Base-by-base conservation (phyloP, 768 basidiomycete species). In the Candolleomyces aberdarensis region DNA sequence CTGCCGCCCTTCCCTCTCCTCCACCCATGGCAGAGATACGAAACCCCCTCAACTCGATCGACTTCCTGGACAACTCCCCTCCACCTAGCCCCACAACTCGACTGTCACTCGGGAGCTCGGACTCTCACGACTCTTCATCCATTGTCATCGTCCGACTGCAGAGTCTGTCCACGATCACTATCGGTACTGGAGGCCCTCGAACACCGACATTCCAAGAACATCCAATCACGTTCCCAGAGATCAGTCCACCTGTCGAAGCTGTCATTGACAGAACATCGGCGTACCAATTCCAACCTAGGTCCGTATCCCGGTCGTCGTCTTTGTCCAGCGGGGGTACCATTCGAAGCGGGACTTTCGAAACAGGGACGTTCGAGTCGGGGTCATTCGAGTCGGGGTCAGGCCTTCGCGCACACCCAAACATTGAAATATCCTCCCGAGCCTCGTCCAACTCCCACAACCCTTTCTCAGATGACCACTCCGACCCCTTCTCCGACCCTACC, bases 211-310 rank as follows among this genome's bases (percentile, higher is more conserved):
- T 4, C 52, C 31, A 32, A 8, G 19, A 26, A 15, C 17, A 11
- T 80, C 82, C 5, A 88, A 86, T 71, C 71, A 83, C 9, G 89
- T 89, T 76, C 88, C 87, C 3, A 81, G 81, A 65, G 72, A 61
- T 67, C 69, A 53, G 32, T 22, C 29, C 36, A 20, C 39, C 20
- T 8, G 19, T 20, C n/a, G 29, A 54, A 20, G 54, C 54, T 9
- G 54, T 36, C 3, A 54, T 56, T 13, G 54, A 56, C 20, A 32
- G 54, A 20, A 56, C 54, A 1, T 56, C 54, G 2, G 54, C 54
- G 19, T 56, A 56, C 20, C 36, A 36, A 11, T 56, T 43, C 40
- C 54, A 43, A n/a, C 54, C 54, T 20, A 36, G 54, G 20, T 56
- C 54, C 9, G 44, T 13, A 6, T 8, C 10, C 19, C 44, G 44